Base-by-base conservation (phyloP, 495 filamentous ascomycete species). In the Chaetomidium leptoderma region DNA sequence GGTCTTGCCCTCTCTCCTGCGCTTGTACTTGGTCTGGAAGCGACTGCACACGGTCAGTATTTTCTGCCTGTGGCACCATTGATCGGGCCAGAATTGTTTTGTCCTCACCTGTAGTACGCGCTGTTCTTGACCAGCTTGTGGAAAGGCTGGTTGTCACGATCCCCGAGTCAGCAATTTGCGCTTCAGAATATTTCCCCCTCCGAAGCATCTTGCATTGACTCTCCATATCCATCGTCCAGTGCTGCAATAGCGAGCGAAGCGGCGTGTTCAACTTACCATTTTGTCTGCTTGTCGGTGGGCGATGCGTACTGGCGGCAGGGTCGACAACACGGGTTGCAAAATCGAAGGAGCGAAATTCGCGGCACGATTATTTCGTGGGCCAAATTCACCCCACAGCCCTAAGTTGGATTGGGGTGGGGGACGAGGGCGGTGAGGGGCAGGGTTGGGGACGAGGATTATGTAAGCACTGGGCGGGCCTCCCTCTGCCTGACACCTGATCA, bases 11-110 rank as follows among this genome's bases (percentile, higher is more conserved):
- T 86, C 74, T 62, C 93, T 86, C 74, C 93, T 87, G 76, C 93
- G 91, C 80, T 89, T 92, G 89, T 97, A 99, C 86, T 99, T 99
- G 76, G 92, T 96, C 83, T 99, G 93, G 83, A 88, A 99, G 75
- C 93, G 91, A 72, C 92, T 96, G 75, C 55, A 21, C 40, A 42
- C 24, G 40, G 62, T 63, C 55, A 65, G 64, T 37, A 58, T 35
- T 39, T 36, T 6, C 33, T 29, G 36, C 17, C 30, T 51, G 21
- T 6, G 6, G 37, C 21, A 4, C 6, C 9, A 17, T 53, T 8
- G 32, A 54, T 30, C 17, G 1, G 46, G 29, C 33, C 47, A 76
- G n/a, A n/a, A n/a, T n/a, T n/a, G n/a, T n/a, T n/a, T n/a, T n/a
- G n/a, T n/a, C n/a, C 86, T 86, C 68, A 95, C 90, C 88, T 92